Conservation (phyloP, 139 green algal species). For the Micractinium sp. region DNA sequence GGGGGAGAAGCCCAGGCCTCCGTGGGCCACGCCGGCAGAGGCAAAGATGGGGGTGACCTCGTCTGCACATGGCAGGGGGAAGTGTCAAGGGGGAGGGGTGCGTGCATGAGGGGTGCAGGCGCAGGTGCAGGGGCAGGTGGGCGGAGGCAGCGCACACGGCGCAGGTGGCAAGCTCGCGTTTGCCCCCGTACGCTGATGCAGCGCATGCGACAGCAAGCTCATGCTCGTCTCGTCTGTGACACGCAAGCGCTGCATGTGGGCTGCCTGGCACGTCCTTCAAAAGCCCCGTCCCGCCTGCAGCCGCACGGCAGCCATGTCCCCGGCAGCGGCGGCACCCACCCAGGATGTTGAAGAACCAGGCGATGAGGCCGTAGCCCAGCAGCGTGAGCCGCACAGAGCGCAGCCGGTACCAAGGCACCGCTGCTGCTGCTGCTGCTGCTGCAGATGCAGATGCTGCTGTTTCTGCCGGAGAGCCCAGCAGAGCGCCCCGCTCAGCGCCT, state of each 20-base stretch:
- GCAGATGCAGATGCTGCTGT: neutral
- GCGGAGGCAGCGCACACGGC: neutral
- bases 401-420: conserved; percentile 49
- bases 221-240: too few species aligned
- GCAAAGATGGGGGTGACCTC: conserved; percentile 77
- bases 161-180: too few species aligned
- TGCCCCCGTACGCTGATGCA: too few species aligned
- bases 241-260: too few species aligned
- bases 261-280: too few species aligned
- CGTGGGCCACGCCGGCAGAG: conserved; percentile 50
- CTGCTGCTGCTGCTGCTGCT: neutral
- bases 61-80: neutral
- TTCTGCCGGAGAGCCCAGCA: neutral
- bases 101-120: neutral
- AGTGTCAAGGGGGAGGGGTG: neutral
- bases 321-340: conserved; percentile 29
- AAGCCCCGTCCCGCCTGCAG: neutral
- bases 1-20: conserved; percentile 61
- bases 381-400: conserved; percentile 52
- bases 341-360: conserved; percentile 66
- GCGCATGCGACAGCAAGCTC: too few species aligned
- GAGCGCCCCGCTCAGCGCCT: neutral
- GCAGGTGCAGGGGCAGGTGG: neutral
- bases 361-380: conserved; percentile 58
- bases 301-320: neutral